Evolutionary conservation across 148 eudicot species (phyloP), one percentile per base, ranked within the genome.

Genomic region (Vaccinium macrocarpon): DNA sequence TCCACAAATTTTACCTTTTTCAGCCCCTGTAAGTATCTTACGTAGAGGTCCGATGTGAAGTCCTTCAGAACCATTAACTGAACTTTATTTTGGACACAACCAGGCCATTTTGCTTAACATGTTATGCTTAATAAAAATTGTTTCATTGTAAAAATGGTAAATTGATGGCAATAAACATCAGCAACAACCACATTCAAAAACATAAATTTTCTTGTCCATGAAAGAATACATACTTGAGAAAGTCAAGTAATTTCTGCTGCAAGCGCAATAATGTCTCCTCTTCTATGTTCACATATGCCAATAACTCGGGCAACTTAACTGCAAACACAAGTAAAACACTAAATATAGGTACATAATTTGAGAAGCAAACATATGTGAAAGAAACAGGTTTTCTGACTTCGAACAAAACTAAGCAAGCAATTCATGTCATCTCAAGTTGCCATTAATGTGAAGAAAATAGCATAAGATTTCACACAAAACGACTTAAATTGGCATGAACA

Each of bases 291-390:
- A 91, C 88, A 64, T 88, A 89, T 64, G 90, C 90, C 87, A 95
- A 78, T 64, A 95, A 88, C 86, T 92, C 98, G 5, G 95, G 98
- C 86, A 95, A 87, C 88, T 95, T 95, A 78, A 95, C 98, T 95
- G 94, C 91, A 88, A 83, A 82, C 53, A 81, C 64, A 81, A 73
- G 15, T 19, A 71, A 62, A 70, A 23, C 52, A 68, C 70, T 53
- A 81, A 76, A 80, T 23, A 46, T 13, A 55, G 61, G 16, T 25
- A 48, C 55, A 62, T 15, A 15, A 62, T 61, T 46, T 11, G 53
- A 21, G 56, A 84, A 27, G 23, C 62, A 84, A 84, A 53, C 51
- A 83, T 64, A 82, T 68, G 29, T 35, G 15, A 84, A 16, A 49
- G 73, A 79, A 42, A 79, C 55, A 32, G 14, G 75, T 8, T 25